A percentile compares a stretch with the other conserved stretches of the same genome.
phyloP scores from a whole-genome alignment of 371 early-diverging fungal genomes.

The Apophysomyces variabilis region DNA sequence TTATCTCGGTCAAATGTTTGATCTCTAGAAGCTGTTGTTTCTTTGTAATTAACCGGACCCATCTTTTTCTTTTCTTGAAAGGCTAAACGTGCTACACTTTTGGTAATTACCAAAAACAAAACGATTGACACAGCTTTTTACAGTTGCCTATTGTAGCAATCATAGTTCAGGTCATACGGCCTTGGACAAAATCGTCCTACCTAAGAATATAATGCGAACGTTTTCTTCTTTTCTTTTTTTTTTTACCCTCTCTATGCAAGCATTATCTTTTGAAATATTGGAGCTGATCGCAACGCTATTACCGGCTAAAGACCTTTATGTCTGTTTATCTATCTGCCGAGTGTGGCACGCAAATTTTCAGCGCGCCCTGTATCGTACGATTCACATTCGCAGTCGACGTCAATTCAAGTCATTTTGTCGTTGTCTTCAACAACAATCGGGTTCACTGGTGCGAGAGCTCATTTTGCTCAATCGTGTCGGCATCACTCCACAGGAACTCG shows the following conservation, averaged over 20 bases:
- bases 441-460: not conserved
- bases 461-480: not conserved
- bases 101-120: no score
- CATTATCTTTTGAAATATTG: slow-evolving; percentile 6
- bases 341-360: not conserved
- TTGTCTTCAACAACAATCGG: not conserved
- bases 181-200: not conserved
- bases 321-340: not conserved
- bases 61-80: no score
- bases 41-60: no score
- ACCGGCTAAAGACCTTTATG: not conserved
- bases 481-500: not conserved
- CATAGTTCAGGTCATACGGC: slow-evolving; percentile 4
- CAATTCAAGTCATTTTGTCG: not conserved
- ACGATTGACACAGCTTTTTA: no score
- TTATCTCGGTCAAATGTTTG: no score
- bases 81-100: no score
- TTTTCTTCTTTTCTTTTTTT: not conserved
- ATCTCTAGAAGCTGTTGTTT: no score
- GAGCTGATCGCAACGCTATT: not conserved
- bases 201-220: not conserved
- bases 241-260: not conserved
- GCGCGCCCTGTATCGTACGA: not conserved
- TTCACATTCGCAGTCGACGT: slow-evolving; percentile 1
- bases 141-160: not conserved